phyloP scores from a whole-genome alignment of 2,329 filamentous ascomycete genomes.

The Knufia fluminis region DNA sequence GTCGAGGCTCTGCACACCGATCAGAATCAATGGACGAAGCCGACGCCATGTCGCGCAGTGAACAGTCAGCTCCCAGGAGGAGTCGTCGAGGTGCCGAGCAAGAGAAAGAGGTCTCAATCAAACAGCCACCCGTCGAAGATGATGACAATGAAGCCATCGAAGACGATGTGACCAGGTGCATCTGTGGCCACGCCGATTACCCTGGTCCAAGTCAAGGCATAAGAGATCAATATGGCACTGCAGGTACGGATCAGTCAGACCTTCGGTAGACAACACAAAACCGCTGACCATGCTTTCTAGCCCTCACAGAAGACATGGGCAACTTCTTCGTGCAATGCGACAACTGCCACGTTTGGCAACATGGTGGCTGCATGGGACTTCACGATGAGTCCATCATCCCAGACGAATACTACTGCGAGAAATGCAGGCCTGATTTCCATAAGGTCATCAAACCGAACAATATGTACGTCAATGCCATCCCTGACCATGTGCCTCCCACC shows the following conservation, averaged over 20 bases:
- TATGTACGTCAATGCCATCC: slow-evolving; percentile 54
- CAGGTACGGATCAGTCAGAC: slow-evolving; percentile 46
- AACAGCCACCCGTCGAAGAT: slow-evolving; percentile 47
- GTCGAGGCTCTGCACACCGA: slow-evolving; percentile 59
- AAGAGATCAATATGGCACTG: slow-evolving; percentile 28
- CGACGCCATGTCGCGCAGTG: slow-evolving; percentile 39
- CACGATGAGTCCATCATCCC: slow-evolving; percentile 88
- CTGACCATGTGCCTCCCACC: slow-evolving; percentile 2
- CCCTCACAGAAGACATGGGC: slow-evolving; percentile 70
- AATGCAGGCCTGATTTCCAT: slow-evolving; percentile 86
- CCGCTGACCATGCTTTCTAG: slow-evolving; percentile 37
- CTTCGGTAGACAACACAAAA: slow-evolving; percentile 48
- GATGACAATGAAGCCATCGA: slow-evolving; percentile 59
- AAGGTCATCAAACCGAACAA: slow-evolving; percentile 69
- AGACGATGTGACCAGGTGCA: slow-evolving; percentile 89
- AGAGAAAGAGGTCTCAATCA: slow-evolving; percentile 27
- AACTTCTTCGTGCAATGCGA: slow-evolving; percentile 98
- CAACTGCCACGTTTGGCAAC: slow-evolving; percentile 93
- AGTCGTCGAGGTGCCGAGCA: slow-evolving; percentile 65
- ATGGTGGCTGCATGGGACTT: slow-evolving; percentile 94
- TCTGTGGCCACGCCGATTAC: slow-evolving; percentile 91
- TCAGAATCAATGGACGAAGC: slow-evolving; percentile 48
- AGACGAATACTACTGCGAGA: slow-evolving; percentile 96
- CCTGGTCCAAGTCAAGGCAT: slow-evolving; percentile 51
- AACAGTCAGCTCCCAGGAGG: slow-evolving; percentile 60